Percentiles rank a stretch among this genome's conserved stretches.
phyloP scores from a whole-genome alignment of 2,329 filamentous ascomycete genomes.

The Thyridium curvatum region DNA sequence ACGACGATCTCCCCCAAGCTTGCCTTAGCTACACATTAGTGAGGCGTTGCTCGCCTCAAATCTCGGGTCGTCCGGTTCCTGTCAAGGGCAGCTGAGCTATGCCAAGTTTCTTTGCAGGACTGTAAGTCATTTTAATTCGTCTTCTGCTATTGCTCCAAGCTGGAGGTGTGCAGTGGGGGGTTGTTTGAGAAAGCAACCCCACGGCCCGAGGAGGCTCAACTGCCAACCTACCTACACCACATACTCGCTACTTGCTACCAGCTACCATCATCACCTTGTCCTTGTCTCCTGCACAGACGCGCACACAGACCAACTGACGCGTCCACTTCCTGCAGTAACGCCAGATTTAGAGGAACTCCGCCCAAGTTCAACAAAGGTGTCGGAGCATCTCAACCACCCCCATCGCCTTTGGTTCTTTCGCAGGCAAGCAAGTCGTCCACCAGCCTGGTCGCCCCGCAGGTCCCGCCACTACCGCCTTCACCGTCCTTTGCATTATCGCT shows the following conservation, averaged over 20 bases:
- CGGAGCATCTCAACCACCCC: not conserved
- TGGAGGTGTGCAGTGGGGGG: not conserved
- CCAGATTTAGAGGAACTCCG: not conserved
- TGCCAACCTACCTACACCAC: too few species aligned
- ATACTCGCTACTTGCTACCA: too few species aligned
- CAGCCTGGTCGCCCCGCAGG: slow-evolving; percentile 44
- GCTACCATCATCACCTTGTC: too few species aligned
- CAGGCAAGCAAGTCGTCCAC: slow-evolving; percentile 45
- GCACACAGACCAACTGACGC: not conserved
- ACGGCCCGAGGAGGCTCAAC: too few species aligned
- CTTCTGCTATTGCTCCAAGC: not conserved
- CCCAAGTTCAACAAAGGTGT: not conserved
- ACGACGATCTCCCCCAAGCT: not conserved
- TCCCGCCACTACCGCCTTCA: slow-evolving; percentile 56
- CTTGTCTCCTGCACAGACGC: not conserved
- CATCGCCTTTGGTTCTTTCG: slow-evolving; percentile 15
- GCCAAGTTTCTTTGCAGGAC: not conserved
- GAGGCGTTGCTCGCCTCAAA: not conserved
- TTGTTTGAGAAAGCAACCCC: too few species aligned
- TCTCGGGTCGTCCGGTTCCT: not conserved
- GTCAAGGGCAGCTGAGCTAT: not conserved
- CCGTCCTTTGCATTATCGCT: slow-evolving; percentile 55
- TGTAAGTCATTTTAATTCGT: not conserved
- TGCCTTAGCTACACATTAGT: not conserved
- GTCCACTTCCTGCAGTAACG: not conserved